Evolutionary conservation across 805 yeast genomes (phyloP).

Genomic region (Kuraishia molischiana): DNA sequence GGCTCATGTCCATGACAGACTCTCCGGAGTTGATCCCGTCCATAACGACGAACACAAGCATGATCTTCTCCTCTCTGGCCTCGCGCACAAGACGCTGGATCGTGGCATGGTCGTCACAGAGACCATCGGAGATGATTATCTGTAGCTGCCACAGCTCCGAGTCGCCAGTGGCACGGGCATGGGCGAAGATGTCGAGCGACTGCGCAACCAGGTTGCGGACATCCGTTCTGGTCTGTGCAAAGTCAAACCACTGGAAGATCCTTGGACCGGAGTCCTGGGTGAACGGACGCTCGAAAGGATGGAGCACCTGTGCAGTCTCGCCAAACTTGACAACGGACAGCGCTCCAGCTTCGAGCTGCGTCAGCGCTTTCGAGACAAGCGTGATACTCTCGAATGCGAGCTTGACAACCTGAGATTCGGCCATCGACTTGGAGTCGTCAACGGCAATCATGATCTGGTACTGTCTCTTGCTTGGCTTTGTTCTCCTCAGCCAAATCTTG

Average conservation of each 20-base stretch:
- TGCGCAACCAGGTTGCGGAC: slow-evolving; percentile 62
- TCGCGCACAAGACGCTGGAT: slow-evolving; percentile 76
- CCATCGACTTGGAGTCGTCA: slow-evolving; percentile 97
- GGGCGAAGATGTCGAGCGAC: slow-evolving; percentile 66
- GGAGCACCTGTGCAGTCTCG: slow-evolving; percentile 71
- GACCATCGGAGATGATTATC: slow-evolving; percentile 91
- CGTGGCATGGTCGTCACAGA: slow-evolving; percentile 88
- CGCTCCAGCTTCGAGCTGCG: slow-evolving; percentile 92
- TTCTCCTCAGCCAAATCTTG: slow-evolving; percentile 95
- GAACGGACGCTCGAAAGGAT: slow-evolving; percentile 83
- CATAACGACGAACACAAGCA: slow-evolving; percentile 90
- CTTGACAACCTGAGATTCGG: slow-evolving; percentile 82
- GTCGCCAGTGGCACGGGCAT: slow-evolving; percentile 30
- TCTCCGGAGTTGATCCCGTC: slow-evolving; percentile 82
- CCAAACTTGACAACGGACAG: slow-evolving; percentile 88
- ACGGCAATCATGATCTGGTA: slow-evolving; percentile 96
- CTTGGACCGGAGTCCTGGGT: slow-evolving; percentile 74
- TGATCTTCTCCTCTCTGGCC: slow-evolving; percentile 85
- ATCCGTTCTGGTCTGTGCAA: slow-evolving; percentile 82
- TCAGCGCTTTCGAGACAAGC: slow-evolving; percentile 84
- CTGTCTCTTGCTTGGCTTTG: slow-evolving; percentile 94
- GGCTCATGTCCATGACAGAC: slow-evolving; percentile 90
- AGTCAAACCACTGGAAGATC: slow-evolving; percentile 81
- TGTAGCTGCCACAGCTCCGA: slow-evolving; percentile 87
- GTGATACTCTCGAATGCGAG: slow-evolving; percentile 93